phyloP scores from a whole-genome alignment of 2,329 filamentous ascomycete species.

The Neofusicoccum cordaticola region DNA sequence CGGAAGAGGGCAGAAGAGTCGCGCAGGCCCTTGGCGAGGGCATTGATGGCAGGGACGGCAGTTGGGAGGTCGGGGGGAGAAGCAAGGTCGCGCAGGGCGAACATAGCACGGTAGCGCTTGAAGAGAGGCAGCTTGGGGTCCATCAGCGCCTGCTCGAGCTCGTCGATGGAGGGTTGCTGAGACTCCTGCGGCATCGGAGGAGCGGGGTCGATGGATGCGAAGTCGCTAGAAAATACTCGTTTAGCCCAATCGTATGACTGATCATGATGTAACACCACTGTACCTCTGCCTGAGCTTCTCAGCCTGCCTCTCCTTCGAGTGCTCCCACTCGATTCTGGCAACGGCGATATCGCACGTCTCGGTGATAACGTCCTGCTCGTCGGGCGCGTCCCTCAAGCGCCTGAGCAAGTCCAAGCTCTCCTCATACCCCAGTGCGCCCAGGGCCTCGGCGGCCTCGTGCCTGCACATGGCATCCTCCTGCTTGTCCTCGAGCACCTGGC shows the following conservation, averaged over 20 bases:
- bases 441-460: conserved; percentile 92
- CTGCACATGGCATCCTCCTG: conserved; percentile 92
- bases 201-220: conserved; percentile 91
- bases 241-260: not conserved
- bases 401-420: conserved; percentile 72
- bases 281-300: conserved; percentile 84
- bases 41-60: conserved; percentile 79
- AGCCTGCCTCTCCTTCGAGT: conserved; percentile 55
- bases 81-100: conserved; percentile 88
- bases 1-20: conserved; percentile 91
- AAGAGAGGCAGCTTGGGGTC: conserved; percentile 79
- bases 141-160: conserved; percentile 74
- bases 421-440: conserved; percentile 78
- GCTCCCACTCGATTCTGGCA: conserved; percentile 90
- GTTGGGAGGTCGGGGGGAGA: conserved; percentile 90
- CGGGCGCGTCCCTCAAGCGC: conserved; percentile 68
- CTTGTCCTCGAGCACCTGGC: conserved; percentile 70
- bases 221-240: conserved; percentile 63
- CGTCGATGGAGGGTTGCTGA: conserved; percentile 62
- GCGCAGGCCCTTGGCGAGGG: conserved; percentile 78
- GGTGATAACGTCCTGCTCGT: conserved; percentile 76
- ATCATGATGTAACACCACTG: conserved; percentile 22
- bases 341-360: conserved; percentile 98
- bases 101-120: conserved; percentile 95
- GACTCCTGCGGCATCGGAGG: conserved; percentile 76